Evolutionary conservation across 176 grass and related monocot genomes (phyloP).

Genomic region (Phyllostachys edulis): DNA sequence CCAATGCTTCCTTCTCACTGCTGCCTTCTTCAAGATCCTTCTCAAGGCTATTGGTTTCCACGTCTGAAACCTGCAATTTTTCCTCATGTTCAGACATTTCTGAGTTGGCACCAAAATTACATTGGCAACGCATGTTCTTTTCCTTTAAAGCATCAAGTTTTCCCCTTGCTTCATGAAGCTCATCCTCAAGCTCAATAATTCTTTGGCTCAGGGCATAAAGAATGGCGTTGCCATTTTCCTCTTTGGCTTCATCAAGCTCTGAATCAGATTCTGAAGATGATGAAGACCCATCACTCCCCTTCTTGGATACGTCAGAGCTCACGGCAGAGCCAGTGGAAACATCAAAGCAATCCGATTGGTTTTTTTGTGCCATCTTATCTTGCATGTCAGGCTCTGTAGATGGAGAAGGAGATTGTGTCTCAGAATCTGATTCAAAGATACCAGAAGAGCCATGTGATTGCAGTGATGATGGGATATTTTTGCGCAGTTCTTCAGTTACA

Average conservation of each 20-base stretch:
- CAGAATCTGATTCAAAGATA: slow-evolving; percentile 67
- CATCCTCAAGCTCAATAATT: slow-evolving; percentile 68
- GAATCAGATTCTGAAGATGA: slow-evolving; percentile 77
- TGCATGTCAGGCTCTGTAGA: slow-evolving; percentile 28
- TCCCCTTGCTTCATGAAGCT: slow-evolving; percentile 59
- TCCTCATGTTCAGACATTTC: slow-evolving; percentile 39
- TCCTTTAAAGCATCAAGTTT: slow-evolving; percentile 56
- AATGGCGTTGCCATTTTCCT: slow-evolving; percentile 50
- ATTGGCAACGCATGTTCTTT: slow-evolving; percentile 37
- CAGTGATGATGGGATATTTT: slow-evolving; percentile 70
- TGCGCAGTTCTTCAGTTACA: slow-evolving; percentile 75
- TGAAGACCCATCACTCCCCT: slow-evolving; percentile 66
- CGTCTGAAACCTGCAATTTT: slow-evolving; percentile 37
- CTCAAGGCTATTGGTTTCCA: slow-evolving; percentile 32
- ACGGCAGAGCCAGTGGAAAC: slow-evolving; percentile 50
- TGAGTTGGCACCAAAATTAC: slow-evolving; percentile 12
- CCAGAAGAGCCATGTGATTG: slow-evolving; percentile 49
- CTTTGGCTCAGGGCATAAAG: slow-evolving; percentile 63
- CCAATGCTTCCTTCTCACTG: slow-evolving; percentile 44
- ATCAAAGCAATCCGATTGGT: slow-evolving; percentile 42
- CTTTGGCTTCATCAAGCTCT: slow-evolving; percentile 58
- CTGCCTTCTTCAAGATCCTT: slow-evolving; percentile 48
- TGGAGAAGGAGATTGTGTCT: slow-evolving; percentile 45
- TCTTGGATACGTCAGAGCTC: slow-evolving; percentile 54
- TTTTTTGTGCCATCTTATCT: slow-evolving; percentile 43